Percentiles rank a stretch among this genome's conserved stretches.
Conservation (phyloP, 495 filamentous ascomycete species). For the Jackrogersella minutella region DNA sequence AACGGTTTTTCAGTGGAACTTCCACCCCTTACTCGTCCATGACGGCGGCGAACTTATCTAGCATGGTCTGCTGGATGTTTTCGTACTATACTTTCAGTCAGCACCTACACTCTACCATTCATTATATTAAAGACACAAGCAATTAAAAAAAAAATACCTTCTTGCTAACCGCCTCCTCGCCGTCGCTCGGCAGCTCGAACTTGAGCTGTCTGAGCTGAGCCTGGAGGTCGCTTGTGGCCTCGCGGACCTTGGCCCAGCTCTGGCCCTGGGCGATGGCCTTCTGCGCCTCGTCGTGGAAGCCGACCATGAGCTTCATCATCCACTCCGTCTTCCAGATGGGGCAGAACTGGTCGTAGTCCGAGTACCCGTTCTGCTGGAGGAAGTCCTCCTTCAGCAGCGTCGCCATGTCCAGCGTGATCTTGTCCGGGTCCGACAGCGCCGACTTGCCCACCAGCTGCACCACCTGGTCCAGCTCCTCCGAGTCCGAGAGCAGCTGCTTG, state of each 20-base stretch:
- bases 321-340: slow-evolving; percentile 99
- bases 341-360: slow-evolving; percentile 98
- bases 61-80: slow-evolving; percentile 86
- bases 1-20: neutral
- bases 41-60: slow-evolving; percentile 94
- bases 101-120: neutral
- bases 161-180: slow-evolving; percentile 74
- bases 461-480: slow-evolving; percentile 97
- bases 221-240: slow-evolving; percentile 88
- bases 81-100: slow-evolving; percentile 70
- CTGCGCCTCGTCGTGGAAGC: slow-evolving; percentile 95
- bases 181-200: slow-evolving; percentile 88
- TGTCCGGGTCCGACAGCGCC: slow-evolving; percentile 93
- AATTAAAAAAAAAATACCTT: slow-evolving; percentile 63
- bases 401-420: slow-evolving; percentile 96
- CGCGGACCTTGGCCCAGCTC: slow-evolving; percentile 89
- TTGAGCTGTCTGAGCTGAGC: slow-evolving; percentile 86
- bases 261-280: slow-evolving; percentile 91
- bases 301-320: slow-evolving; percentile 99
- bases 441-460: slow-evolving; percentile 98
- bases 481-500: slow-evolving; percentile 89
- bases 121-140: neutral
- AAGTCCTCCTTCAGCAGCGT: slow-evolving; percentile 97
- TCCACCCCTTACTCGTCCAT: slow-evolving; percentile 77
- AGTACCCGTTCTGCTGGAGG: slow-evolving; percentile 98